These are phyloP conservation scores for Alternaria sp. DNA, from an alignment of 2,329 filamentous ascomycete genomes.

Conservation along the genomic window DNA sequence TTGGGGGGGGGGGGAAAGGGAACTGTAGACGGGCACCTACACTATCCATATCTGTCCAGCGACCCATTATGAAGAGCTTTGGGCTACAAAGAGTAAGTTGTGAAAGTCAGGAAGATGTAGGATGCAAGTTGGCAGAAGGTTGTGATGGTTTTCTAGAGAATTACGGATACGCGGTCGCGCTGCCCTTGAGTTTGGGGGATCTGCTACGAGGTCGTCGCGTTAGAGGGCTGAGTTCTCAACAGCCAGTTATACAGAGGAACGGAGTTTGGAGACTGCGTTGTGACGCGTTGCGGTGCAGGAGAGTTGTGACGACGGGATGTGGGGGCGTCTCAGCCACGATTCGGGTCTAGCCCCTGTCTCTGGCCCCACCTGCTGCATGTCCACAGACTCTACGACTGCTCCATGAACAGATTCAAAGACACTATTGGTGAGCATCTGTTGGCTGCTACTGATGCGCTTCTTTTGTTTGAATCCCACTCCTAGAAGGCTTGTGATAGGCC, in stretches of 20 bases:
- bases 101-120: not conserved
- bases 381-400: too few relatives aligned
- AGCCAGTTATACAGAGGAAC: not conserved
- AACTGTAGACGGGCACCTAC: slow-evolving; percentile 18
- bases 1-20: too few relatives aligned
- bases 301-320: slow-evolving; percentile 2
- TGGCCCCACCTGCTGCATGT: too few relatives aligned
- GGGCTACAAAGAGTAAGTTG: slow-evolving; percentile 9
- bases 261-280: not conserved
- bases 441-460: too few relatives aligned
- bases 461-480: too few relatives aligned
- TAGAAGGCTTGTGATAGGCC: too few relatives aligned
- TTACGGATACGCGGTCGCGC: not conserved
- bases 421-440: too few relatives aligned
- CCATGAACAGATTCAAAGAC: too few relatives aligned
- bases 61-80: slow-evolving; percentile 33
- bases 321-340: not conserved
- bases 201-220: not conserved
- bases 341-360: not conserved
- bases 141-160: not conserved
- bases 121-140: not conserved
- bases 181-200: not conserved
- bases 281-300: slow-evolving; percentile 1
- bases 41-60: slow-evolving; percentile 37
- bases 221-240: not conserved